Evolutionary conservation across 1,139 yeast genomes (phyloP), one percentile per base, ranked within the genome.

Genomic region (Kluyveromyces sp.): DNA sequence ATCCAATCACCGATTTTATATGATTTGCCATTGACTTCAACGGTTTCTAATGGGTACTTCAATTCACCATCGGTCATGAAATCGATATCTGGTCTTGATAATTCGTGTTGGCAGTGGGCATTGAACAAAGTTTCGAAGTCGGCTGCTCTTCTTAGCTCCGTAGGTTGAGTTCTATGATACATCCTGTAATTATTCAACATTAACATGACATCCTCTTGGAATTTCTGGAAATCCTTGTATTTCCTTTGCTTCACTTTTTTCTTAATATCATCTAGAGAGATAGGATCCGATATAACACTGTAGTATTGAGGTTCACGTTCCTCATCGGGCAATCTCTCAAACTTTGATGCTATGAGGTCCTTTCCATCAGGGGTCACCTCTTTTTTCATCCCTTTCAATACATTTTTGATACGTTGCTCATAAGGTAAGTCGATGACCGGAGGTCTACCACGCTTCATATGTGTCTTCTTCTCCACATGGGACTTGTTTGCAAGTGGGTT

Each of bases 1-100:
- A 92, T 88, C 98, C 98, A 92, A 65, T 90, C 97, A 50, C 98
- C 98, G 41, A 92, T 89, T 53, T 77, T 77, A 67, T 86, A 92
- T 7, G 73, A 71, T 54, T 79, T 81, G 2, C 90, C 95, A 53
- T 82, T 77, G 42, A 82, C 77, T 44, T 79, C 83, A 41, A 87
- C 75, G 46, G 78, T 75, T 63, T 89, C 95, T 49, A 90, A 72
- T 4, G 96, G 95, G 53, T 81, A 74, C 52, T 95, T 79, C 39
- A 84, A 71, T 21, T 85, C 80, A 49, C 81, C 86, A 38, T 81
- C 75, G 34, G 83, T 81, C 56, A 85, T 78, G 56, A 81, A 83
- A 48, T 83, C 95, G 45, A 82, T 73, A 60, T 90, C 97, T 2
- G 95, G 90, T 66, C 82, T 86, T 48, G 76, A 77, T 64, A 86